Evolutionary conservation across 768 basidiomycete genomes (phyloP), one percentile per base, ranked within the genome.

Genomic region (Pisolithus orientalis): DNA sequence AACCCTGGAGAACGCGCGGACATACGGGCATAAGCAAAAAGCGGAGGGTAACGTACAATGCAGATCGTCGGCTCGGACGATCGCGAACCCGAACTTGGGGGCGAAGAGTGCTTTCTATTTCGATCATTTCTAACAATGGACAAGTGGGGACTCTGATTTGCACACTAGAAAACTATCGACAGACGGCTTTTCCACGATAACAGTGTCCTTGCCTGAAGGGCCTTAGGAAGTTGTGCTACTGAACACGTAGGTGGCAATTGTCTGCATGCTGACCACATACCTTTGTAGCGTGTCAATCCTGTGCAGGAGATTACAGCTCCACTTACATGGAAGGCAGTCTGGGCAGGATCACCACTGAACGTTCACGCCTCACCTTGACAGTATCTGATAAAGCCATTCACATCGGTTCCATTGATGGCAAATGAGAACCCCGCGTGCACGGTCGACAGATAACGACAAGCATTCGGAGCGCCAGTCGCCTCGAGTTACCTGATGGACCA

Each of bases 21-120:
- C 27, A 45, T 45, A 28, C 44, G 44, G 44, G 44, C n/a, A 45
- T 45, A 51, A 44, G 28, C 25, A 48, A 4, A 24, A 28, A 39
- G 34, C 32, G 32, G 32, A 38, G 16, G 10, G 34, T 47, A 37
- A 47, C 46, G 46, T 47, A 47, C 46, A 47, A 4, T 25, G 46
- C 46, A 47, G 46, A 47, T 47, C 46, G 46, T 47, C 34, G 32
- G 34, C 32, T 32, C 46, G 46, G 34, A 9, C 25, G 46, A 47
- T 47, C 46, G 21, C n/a, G 31, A 17, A 28, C 46, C 32, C n/a
- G 46, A 37, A 47, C 24, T 28, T 25, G 44, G 13, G 29, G 25
- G 14, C 27, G 25, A 43, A 43, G 25, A 43, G 42, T 21, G 14
- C 21, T 13, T 21, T 13, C 42, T 43, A 43, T 24, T 43, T 43